Evolutionary conservation across 139 green algal genomes (phyloP), one percentile per base, ranked within the genome.

Genomic region (Asterochloris sp.): DNA sequence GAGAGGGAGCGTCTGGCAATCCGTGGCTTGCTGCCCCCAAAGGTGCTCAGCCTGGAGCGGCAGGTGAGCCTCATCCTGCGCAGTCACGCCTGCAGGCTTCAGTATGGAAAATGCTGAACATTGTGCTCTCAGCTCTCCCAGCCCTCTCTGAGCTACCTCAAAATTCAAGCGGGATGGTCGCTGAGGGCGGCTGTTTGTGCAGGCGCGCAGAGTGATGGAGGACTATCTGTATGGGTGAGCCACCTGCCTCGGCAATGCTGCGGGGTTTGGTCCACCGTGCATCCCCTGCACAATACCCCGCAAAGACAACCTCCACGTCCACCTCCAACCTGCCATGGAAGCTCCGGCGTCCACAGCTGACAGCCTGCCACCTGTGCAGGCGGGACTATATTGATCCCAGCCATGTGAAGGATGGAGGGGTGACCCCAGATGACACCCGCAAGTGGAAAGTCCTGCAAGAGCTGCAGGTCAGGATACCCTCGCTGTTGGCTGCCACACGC

Each of bases 1-100:
- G 96, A 99, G 84, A 86, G 96, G 0, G 96, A 99, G 78, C 86
- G 96, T 0, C 82, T 99, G 38, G 91, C 91, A 0, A 82, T 99
- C 38, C 84, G 96, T 6, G 96, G 96, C 21, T 89, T 99, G 38
- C 87, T 98, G 74, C 96, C 96, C 15, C 91, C 93, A 1, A 69
- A 88, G 0, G 81, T 89, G 12, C 84, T 92, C 0, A 85, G 82
- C 0, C 82, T 96, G 87, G 81, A 94, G 47, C 83, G 87, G 47
- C 93, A 97, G 88, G 89, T 91, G 64, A 79, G 76, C 21, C 24
- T 21, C 19, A 28, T 17, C 38, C 38, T 54, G 38, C 38, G 38
- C 38, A 54, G 38, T 54, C 2, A 2, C 38, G 38, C 38, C 38
- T 54, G 38, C 38, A 54, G 38, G 38, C 38, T 54, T 6, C 38